A percentile compares a stretch with the other conserved stretches of the same genome.
These are phyloP conservation scores for Chlorella variabilis DNA, from an alignment of 163 green algal genomes.

Conservation along the genomic window DNA sequence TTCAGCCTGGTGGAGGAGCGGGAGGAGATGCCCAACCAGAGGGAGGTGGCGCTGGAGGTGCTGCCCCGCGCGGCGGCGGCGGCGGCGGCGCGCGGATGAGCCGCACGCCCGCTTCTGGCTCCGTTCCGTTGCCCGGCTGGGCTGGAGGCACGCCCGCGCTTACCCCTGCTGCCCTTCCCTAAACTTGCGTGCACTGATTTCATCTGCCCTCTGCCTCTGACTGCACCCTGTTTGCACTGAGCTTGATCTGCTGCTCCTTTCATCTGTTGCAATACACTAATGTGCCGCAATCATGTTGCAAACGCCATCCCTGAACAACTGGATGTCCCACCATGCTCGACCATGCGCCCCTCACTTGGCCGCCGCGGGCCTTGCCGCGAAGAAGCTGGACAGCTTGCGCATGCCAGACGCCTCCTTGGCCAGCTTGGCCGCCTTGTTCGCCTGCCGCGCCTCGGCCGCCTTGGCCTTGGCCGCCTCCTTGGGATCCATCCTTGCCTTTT, in stretches of 20 bases:
- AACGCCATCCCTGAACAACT: no score
- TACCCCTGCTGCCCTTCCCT: no score
- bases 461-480: slow-evolving; percentile 67
- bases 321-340: no score
- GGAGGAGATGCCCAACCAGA: slow-evolving; percentile 65
- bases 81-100: background rate
- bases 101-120: no score
- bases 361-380: slow-evolving; percentile 21
- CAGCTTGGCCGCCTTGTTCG: slow-evolving; percentile 50
- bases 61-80: slow-evolving; percentile 51
- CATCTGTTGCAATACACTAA: no score
- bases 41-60: slow-evolving; percentile 77
- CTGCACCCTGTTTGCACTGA: no score
- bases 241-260: no score
- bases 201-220: no score
- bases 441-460: slow-evolving; percentile 47
- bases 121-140: no score
- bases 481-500: slow-evolving; percentile 52
- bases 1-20: slow-evolving; percentile 47
- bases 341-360: slow-evolving; percentile 2
- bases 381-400: slow-evolving; percentile 68
- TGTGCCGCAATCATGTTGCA: no score
- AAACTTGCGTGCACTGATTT: no score
- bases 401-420: slow-evolving; percentile 62
- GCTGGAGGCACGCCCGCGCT: no score